phyloP scores from a whole-genome alignment of 495 filamentous ascomycete genomes.

The Neurospora sp. region DNA sequence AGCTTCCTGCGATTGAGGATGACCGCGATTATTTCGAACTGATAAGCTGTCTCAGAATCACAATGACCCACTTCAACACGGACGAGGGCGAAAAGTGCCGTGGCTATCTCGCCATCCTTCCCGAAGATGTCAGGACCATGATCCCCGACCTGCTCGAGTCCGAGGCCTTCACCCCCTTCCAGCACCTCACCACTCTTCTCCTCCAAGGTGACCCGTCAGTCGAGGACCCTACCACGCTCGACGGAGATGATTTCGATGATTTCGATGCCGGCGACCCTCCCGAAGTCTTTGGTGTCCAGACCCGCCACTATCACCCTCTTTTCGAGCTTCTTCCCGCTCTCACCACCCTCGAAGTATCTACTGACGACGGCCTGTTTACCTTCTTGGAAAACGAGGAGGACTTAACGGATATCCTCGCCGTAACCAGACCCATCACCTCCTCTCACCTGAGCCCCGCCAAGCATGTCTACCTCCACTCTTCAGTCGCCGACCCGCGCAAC shows the following conservation, averaged over 20 bases:
- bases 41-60: background rate
- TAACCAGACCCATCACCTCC: background rate
- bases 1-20: slow-evolving; percentile 20
- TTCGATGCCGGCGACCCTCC: slow-evolving; percentile 11
- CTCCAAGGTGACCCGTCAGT: slow-evolving; percentile 12
- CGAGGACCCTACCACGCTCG: slow-evolving; percentile 12
- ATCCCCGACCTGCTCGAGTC: background rate
- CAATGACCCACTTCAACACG: slow-evolving; percentile 5
- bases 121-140: background rate
- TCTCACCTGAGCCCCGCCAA: slow-evolving; percentile 2
- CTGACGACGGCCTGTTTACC: slow-evolving; percentile 20
- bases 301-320: slow-evolving; percentile 10
- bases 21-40: slow-evolving; percentile 13
- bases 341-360: slow-evolving; percentile 18
- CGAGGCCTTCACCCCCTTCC: background rate
- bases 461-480: slow-evolving; percentile 24
- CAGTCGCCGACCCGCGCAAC: slow-evolving; percentile 14
- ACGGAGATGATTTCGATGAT: slow-evolving; percentile 14
- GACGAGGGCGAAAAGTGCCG: background rate
- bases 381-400: background rate
- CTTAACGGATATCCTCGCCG: background rate
- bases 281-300: slow-evolving; percentile 15
- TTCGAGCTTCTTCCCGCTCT: slow-evolving; percentile 14
- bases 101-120: background rate
- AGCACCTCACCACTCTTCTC: slow-evolving; percentile 6